Conservation (phyloP, 352 stramenopile genomes). For the Phytopythium aichiense region DNA sequence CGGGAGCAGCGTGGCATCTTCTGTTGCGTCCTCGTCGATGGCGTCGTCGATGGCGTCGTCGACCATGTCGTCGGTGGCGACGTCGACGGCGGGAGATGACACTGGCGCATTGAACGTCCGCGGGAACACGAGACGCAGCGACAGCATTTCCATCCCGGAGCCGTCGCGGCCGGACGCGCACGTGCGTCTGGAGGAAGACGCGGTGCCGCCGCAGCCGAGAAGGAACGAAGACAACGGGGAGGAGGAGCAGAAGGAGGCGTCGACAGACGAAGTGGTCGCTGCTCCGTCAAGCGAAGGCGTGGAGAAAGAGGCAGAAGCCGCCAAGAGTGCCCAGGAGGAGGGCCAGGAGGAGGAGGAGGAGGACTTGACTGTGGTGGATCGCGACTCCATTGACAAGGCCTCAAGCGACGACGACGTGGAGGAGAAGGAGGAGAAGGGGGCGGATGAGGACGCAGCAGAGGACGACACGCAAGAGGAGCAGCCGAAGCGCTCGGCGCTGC, state of each 20-base stretch:
- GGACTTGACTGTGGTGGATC: neutral
- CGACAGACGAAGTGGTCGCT: slow-evolving; percentile 3
- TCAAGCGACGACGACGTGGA: neutral
- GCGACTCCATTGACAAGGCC: neutral
- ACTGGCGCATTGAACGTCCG: slow-evolving; percentile 3
- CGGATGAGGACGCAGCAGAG: neutral
- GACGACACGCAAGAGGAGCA: neutral
- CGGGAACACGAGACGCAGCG: slow-evolving; percentile 22
- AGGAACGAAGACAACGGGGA: slow-evolving; percentile 1
- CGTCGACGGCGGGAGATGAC: neutral
- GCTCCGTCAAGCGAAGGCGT: neutral
- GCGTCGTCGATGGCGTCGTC: slow-evolving; percentile 24
- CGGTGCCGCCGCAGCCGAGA: slow-evolving; percentile 11
- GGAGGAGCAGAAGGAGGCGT: neutral
- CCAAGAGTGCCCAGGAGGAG: neutral
- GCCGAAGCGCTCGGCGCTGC: slow-evolving; percentile 14
- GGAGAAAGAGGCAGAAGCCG: slow-evolving; percentile 12
- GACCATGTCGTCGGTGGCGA: slow-evolving; percentile 15
- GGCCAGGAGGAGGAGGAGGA: neutral
- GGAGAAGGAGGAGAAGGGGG: slow-evolving; percentile 7
- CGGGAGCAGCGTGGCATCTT: slow-evolving; percentile 23
- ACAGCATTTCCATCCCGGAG: slow-evolving; percentile 59
- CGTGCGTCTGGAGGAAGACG: slow-evolving; percentile 17
- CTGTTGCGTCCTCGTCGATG: slow-evolving; percentile 27
- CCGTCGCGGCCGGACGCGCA: slow-evolving; percentile 20